A percentile compares a stretch with the other conserved stretches of the same genome.
phyloP scores from a whole-genome alignment of 225 moss, liverwort and hornwort species.

The Pleurozium schreberi region DNA sequence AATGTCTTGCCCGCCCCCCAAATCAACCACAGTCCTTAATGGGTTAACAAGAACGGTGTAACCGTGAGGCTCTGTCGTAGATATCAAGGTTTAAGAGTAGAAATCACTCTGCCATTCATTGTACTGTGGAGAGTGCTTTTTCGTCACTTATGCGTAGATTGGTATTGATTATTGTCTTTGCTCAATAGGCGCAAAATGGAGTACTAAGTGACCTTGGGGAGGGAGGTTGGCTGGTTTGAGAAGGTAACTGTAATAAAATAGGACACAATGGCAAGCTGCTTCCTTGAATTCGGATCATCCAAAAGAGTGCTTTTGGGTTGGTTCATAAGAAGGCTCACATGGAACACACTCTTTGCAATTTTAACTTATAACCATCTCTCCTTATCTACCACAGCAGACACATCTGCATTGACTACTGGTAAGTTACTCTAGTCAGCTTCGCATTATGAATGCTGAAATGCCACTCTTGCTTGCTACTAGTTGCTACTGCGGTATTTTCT shows the following conservation, averaged over 20 bases:
- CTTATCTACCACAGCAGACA: background rate
- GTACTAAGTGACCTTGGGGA: too few species aligned
- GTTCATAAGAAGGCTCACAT: too few species aligned
- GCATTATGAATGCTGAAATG: background rate
- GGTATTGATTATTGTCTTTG: background rate
- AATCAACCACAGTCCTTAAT: too few species aligned
- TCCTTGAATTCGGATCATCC: background rate
- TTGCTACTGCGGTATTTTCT: too few species aligned
- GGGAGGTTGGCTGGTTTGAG: background rate
- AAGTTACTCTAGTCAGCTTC: background rate
- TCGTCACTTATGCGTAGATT: background rate
- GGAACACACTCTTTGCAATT: background rate
- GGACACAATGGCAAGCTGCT: background rate
- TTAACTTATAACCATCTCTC: too few species aligned
- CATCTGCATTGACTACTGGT: background rate
- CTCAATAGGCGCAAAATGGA: background rate
- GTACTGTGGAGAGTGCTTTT: too few species aligned
- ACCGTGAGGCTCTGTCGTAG: too few species aligned
- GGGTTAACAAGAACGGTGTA: too few species aligned
- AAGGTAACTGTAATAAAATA: background rate
- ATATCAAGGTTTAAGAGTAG: background rate
- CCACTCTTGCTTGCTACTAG: background rate
- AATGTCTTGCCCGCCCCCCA: too few species aligned
- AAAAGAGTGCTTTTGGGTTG: too few species aligned
- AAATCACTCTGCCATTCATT: background rate